phyloP scores from a whole-genome alignment of 257 asterid species.

The Forsythia suspensa region DNA sequence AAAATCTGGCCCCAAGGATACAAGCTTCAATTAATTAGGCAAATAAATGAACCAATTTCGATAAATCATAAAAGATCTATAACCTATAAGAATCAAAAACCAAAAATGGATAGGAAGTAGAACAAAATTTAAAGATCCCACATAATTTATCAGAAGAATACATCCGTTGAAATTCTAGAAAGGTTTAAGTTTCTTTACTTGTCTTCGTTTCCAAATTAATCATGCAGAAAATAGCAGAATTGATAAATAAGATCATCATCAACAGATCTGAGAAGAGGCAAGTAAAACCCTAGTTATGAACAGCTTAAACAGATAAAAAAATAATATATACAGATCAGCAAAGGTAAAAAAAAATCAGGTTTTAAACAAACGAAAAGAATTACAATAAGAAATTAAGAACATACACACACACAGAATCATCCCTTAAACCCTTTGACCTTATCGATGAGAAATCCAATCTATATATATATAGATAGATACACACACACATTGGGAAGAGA shows the following conservation, averaged over 20 bases:
- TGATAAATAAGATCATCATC: background rate
- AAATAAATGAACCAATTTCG: background rate
- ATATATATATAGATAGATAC: background rate
- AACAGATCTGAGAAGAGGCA: background rate
- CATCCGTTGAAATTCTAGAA: background rate
- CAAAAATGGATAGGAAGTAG: background rate
- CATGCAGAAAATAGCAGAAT: background rate
- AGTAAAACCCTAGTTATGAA: slow-evolving; percentile 18
- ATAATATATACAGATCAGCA: background rate
- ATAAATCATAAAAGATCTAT: background rate
- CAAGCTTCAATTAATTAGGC: background rate
- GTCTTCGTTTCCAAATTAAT: background rate
- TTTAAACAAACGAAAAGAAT: background rate
- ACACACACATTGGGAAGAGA: background rate
- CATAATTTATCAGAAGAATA: slow-evolving; percentile 5
- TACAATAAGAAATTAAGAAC: background rate
- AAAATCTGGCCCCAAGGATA: background rate
- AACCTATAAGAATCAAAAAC: background rate
- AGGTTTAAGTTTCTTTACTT: background rate
- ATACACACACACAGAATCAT: background rate
- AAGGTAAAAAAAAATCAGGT: slow-evolving; percentile 8
- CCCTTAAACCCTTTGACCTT: background rate
- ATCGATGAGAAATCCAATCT: background rate
- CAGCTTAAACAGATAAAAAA: background rate
- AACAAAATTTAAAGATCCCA: background rate